Conservation (phyloP, 1,139 yeast genomes). For the Scheffersomyces parashehatae region DNA sequence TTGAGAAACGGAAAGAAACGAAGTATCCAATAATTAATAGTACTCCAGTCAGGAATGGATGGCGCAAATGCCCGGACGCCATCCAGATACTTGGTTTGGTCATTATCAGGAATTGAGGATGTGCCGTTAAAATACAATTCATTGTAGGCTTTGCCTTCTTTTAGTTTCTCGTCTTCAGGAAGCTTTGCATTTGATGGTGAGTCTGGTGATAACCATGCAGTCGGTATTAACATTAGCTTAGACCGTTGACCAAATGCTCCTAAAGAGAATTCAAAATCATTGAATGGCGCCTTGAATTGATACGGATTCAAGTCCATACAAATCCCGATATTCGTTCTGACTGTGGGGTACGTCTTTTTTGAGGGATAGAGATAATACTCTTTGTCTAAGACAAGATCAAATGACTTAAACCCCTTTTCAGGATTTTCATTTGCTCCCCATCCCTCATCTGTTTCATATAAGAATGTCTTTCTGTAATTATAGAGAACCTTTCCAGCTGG, state of each 20-base stretch:
- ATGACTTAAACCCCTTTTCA: conserved; percentile 43
- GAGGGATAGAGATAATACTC: conserved; percentile 19
- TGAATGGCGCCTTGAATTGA: conserved; percentile 77
- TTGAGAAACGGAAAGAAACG: conserved; percentile 65
- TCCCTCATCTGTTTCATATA: conserved; percentile 74
- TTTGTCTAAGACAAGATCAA: conserved; percentile 37
- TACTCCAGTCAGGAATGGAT: conserved; percentile 22
- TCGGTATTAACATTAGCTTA: conserved; percentile 69
- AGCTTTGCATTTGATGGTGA: conserved; percentile 43
- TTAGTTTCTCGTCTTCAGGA: conserved; percentile 12
- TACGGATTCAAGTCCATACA: conserved; percentile 95
- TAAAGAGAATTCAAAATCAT: conserved; percentile 67
- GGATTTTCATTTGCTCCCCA: conserved; percentile 85
- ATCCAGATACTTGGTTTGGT: conserved; percentile 1
- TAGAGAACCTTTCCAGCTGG: conserved; percentile 59
- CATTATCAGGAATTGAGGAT: conserved; percentile 1
- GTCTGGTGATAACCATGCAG: conserved; percentile 78
- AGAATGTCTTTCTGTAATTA: conserved; percentile 75
- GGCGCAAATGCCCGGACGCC: conserved; percentile 13
- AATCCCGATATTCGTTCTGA: conserved; percentile 69
- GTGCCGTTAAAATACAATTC: conserved; percentile 2
- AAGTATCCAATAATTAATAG: conserved; percentile 65
- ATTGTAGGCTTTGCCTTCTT: conserved; percentile 9
- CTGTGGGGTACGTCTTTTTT: conserved; percentile 7
- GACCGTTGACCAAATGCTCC: conserved; percentile 51